Evolutionary conservation across 805 yeast species (phyloP).

Genomic region (Cyberlindnera mississippiensis): DNA sequence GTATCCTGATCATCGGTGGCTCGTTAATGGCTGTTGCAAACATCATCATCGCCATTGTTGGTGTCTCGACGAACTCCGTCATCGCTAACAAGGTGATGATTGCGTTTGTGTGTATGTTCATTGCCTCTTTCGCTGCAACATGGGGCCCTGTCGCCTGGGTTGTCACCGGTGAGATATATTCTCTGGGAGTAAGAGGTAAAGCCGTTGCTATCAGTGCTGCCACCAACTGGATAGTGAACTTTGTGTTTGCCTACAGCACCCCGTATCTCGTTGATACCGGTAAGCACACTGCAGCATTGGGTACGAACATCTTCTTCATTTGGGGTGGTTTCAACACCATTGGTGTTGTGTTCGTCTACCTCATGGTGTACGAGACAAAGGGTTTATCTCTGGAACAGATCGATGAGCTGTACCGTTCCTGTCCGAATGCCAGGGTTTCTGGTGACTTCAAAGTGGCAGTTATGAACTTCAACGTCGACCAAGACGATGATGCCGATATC

Average conservation of each 20-base stretch:
- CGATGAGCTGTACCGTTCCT: conserved; percentile 64
- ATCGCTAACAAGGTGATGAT: conserved; percentile 52
- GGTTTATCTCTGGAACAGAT: conserved; percentile 80
- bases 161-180: conserved; percentile 58
- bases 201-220: conserved; percentile 75
- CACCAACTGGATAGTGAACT: conserved; percentile 77
- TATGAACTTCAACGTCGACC: conserved; percentile 3
- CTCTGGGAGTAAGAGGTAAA: conserved; percentile 70
- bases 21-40: conserved; percentile 67
- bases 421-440: conserved; percentile 53
- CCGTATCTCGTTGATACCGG: conserved; percentile 74
- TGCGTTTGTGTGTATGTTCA: conserved; percentile 65
- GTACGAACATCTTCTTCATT: conserved; percentile 68
- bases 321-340: conserved; percentile 71
- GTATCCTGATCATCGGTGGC: conserved; percentile 68
- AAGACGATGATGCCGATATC: conserved; percentile 1
- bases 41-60: conserved; percentile 65
- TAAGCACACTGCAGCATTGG: conserved; percentile 61
- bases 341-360: conserved; percentile 59
- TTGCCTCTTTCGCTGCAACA: conserved; percentile 72
- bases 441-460: conserved; percentile 38
- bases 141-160: conserved; percentile 89
- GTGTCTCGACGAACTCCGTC: conserved; percentile 43
- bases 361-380: conserved; percentile 72
- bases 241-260: conserved; percentile 67